These are phyloP conservation scores for Termitomyces sp. DNA, from an alignment of 768 basidiomycete genomes.

Conservation along the genomic window DNA sequence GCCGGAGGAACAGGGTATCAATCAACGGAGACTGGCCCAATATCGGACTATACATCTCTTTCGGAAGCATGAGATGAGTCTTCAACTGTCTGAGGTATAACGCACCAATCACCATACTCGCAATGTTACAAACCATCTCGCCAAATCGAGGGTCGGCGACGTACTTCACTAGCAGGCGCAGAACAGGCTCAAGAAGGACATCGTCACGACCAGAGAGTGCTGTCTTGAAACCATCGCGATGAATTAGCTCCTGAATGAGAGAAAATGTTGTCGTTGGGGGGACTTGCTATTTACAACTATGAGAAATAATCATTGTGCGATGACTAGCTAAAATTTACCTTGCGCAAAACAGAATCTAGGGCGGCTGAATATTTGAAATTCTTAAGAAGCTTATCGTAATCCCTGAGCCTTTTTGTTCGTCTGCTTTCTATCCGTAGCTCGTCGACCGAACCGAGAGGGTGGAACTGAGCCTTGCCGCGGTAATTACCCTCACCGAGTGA, in stretches of 20 bases:
- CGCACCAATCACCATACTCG: conserved; percentile 80
- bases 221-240: conserved; percentile 81
- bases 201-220: conserved; percentile 92
- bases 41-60: conserved; percentile 89
- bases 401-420: conserved; percentile 65
- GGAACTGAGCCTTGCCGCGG: conserved; percentile 37
- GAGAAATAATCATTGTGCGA: neutral
- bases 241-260: conserved; percentile 87
- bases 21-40: conserved; percentile 94
- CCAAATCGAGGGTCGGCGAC: conserved; percentile 90
- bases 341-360: conserved; percentile 84
- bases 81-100: conserved; percentile 4
- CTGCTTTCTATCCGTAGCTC: conserved; percentile 77
- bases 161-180: conserved; percentile 82
- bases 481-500: conserved; percentile 50
- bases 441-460: conserved; percentile 55
- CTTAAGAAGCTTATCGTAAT: conserved; percentile 89
- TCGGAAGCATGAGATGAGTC: conserved; percentile 4
- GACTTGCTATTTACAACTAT: conserved; percentile 51
- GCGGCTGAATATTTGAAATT: conserved; percentile 93
- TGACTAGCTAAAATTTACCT: conserved; percentile 38
- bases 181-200: conserved; percentile 84
- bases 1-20: conserved; percentile 75
- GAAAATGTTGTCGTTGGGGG: conserved; percentile 86
- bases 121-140: conserved; percentile 79